Evolutionary conservation across 148 eudicot species (phyloP).

Genomic region (Spergularia marina): DNA sequence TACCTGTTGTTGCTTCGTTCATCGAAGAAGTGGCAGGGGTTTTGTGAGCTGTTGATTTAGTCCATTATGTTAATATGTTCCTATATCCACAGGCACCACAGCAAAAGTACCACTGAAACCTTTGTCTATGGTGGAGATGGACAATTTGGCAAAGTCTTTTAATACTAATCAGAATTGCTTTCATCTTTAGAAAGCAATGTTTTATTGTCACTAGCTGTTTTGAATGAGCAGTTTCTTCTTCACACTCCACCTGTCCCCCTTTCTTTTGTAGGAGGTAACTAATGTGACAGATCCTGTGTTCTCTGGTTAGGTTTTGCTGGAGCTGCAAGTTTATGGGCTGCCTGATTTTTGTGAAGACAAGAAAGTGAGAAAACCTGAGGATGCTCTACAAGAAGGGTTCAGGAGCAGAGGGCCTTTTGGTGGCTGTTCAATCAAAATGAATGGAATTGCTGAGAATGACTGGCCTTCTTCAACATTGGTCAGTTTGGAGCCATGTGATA

Average conservation of each 20-base stretch:
- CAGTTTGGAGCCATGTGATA: conserved; percentile 19
- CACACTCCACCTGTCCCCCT: too few species aligned
- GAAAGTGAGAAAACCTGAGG: conserved; percentile 25
- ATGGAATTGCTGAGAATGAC: conserved; percentile 42
- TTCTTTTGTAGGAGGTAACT: background rate
- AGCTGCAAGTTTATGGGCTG: conserved; percentile 60
- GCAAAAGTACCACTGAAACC: background rate
- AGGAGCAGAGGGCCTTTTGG: conserved; percentile 18
- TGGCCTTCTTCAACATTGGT: conserved; percentile 21
- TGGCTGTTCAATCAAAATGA: conserved; percentile 38
- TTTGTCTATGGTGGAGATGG: background rate
- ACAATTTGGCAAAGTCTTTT: background rate
- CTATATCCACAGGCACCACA: background rate
- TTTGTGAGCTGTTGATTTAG: background rate
- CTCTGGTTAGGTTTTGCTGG: conserved; percentile 48
- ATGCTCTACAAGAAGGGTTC: conserved; percentile 26
- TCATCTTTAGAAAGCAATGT: background rate
- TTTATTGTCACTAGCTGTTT: background rate
- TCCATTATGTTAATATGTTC: background rate
- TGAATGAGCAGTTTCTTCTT: background rate
- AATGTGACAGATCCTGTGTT: background rate
- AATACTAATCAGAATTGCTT: background rate
- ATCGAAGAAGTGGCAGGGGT: background rate
- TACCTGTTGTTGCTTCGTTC: background rate
- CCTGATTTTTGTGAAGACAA: conserved; percentile 23